Base-by-base conservation (phyloP, 1,284 basidiomycete genomes). In the Neolentinus lepideus region DNA sequence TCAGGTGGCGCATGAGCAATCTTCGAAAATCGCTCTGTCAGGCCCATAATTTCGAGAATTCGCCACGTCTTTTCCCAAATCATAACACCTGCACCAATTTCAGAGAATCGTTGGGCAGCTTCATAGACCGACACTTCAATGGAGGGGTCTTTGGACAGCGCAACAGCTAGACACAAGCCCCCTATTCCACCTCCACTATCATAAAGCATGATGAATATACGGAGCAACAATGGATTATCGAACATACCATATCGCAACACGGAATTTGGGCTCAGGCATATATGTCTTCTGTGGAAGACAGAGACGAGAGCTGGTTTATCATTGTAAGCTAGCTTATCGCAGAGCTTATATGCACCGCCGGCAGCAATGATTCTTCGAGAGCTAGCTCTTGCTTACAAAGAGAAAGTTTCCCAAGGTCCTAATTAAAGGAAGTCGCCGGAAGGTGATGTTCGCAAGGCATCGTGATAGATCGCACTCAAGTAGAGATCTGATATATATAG, bases 11-110 rank as follows among this genome's bases (percentile, higher is more conserved):
- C 69, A 60, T 76, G 73, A 1, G 76, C 74, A 9, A 77, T 71
- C 54, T 68, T 68, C 12, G 71, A 65, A 54, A 79, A 73, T 22
- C 74, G 65, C 3, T 63, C 51, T 4, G 66, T 69, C 47, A 79
- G 63, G 1, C 73, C 75, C 54, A 79, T 69, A 6, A 64, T 58
- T 50, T 72, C 63, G 16, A 79, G 60, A 29, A 78, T 75, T 33
- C 64, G 64, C 77, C 76, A 78, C 11, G 76, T 69, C 50, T 67
- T 60, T 10, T 65, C 65, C 74, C 75, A 77, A 26, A 78, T 73
- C 71, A 74, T 75, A 19, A 78, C 72, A 1, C 76, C 77, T 10
- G 78, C 78, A 3, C 77, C 77, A 27, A 80, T 77, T 60, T 80
- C 78, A 54, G 67, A 73, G 66, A 80, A 77, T 21, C 68, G 71